Evolutionary conservation across 768 basidiomycete species (phyloP).

Genomic region (Tylopilus vinaceipallidus): DNA sequence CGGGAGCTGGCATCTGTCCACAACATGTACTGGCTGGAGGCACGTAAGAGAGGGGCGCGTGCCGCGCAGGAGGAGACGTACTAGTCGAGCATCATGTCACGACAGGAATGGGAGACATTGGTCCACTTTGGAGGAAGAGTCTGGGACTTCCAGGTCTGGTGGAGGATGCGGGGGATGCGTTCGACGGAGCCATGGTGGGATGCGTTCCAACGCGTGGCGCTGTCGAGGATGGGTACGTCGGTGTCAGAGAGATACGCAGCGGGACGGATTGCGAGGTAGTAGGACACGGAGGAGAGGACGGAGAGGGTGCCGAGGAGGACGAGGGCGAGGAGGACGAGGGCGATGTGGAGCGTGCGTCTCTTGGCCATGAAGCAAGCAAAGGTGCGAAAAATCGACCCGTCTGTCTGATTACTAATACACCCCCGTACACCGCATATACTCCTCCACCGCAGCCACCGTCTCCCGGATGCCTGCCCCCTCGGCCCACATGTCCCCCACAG

Average conservation of each 20-base stretch:
- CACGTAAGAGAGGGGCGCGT: slow-evolving; percentile 16
- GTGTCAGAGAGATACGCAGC: slow-evolving; percentile 76
- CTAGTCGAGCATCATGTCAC: slow-evolving; percentile 95
- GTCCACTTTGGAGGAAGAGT: slow-evolving; percentile 81
- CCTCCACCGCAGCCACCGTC: slow-evolving; percentile 47
- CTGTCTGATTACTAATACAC: too few species aligned
- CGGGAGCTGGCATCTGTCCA: slow-evolving; percentile 95
- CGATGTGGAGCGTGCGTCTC: slow-evolving; percentile 44
- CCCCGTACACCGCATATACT: slow-evolving; percentile 47
- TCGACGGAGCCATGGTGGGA: slow-evolving; percentile 61
- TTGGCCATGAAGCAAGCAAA: slow-evolving; percentile 36
- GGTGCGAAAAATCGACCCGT: too few species aligned
- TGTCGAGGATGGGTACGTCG: slow-evolving; percentile 62
- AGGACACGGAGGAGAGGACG: slow-evolving; percentile 89
- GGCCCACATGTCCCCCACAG: slow-evolving; percentile 50
- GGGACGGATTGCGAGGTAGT: slow-evolving; percentile 80
- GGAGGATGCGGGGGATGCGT: slow-evolving; percentile 86
- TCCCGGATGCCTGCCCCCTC: slow-evolving; percentile 53
- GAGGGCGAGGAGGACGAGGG: slow-evolving; percentile 62
- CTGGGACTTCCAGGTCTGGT: slow-evolving; percentile 98
- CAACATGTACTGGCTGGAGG: slow-evolving; percentile 83
- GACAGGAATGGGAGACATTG: slow-evolving; percentile 76
- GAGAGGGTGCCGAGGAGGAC: slow-evolving; percentile 85
- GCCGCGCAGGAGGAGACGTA: slow-evolving; percentile 42
- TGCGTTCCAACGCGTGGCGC: slow-evolving; percentile 61